phyloP scores from a whole-genome alignment of 768 basidiomycete species.

The Tylopilus rubrobrunneus region DNA sequence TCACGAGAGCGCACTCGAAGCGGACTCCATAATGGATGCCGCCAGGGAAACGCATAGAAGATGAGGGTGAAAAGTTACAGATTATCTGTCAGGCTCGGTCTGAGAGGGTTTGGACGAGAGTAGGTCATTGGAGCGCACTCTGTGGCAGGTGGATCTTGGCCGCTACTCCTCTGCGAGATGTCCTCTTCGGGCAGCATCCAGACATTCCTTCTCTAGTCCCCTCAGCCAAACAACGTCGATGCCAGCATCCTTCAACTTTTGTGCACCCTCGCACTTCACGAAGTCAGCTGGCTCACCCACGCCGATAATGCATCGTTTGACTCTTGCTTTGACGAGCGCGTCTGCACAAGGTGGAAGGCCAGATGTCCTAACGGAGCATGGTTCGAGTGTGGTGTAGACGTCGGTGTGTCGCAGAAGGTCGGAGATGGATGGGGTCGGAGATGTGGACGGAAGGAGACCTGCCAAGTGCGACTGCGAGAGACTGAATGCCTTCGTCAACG shows the following conservation, averaged over 20 bases:
- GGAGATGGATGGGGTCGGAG: slow-evolving; percentile 31
- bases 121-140: slow-evolving; percentile 3
- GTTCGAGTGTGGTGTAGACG: slow-evolving; percentile 95
- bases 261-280: slow-evolving; percentile 87
- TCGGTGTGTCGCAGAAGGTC: slow-evolving; percentile 57
- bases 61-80: not conserved
- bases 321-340: slow-evolving; percentile 65
- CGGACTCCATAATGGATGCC: not conserved
- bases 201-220: slow-evolving; percentile 75
- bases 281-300: slow-evolving; percentile 92
- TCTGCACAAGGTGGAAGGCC: slow-evolving; percentile 85
- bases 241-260: slow-evolving; percentile 63
- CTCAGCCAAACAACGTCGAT: slow-evolving; percentile 72
- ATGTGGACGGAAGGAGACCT: slow-evolving; percentile 37
- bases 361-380: slow-evolving; percentile 86
- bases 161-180: slow-evolving; percentile 22
- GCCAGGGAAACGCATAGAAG: not conserved
- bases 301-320: slow-evolving; percentile 82
- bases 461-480: slow-evolving; percentile 44
- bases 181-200: slow-evolving; percentile 71
- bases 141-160: not conserved
- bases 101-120: not conserved
- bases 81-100: slow-evolving; percentile 3
- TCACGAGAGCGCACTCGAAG: not conserved
- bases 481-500: slow-evolving; percentile 64